These are phyloP conservation scores for Goffeauzyma gilvescens DNA, from an alignment of 768 basidiomycete genomes.

Conservation along the genomic window DNA sequence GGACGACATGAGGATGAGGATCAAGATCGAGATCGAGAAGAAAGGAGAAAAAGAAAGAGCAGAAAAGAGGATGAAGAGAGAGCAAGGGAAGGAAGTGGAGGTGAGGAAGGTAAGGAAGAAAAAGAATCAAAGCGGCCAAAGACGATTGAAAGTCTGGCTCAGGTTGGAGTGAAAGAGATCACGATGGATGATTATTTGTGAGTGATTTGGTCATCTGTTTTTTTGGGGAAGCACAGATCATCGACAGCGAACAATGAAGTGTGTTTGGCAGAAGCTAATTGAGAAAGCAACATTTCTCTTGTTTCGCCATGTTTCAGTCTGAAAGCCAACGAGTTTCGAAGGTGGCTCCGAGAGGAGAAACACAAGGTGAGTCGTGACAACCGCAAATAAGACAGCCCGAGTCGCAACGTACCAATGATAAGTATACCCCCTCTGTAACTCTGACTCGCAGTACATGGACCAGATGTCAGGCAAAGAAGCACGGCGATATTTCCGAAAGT, in stretches of 20 bases:
- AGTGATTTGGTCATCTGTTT: neutral
- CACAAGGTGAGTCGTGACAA: slow-evolving; percentile 37
- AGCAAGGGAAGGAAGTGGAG: neutral
- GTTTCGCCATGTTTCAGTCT: slow-evolving; percentile 30
- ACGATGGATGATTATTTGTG: slow-evolving; percentile 67
- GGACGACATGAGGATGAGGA: too few species aligned
- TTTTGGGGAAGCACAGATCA: neutral
- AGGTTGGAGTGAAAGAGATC: slow-evolving; percentile 40
- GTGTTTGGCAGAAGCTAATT: too few species aligned
- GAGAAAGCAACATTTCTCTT: neutral
- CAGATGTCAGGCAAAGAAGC: slow-evolving; percentile 66
- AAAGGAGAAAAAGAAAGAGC: neutral
- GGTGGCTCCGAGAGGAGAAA: slow-evolving; percentile 64
- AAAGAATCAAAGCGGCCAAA: too few species aligned
- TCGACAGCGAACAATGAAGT: too few species aligned
- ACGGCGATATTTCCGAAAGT: slow-evolving; percentile 62
- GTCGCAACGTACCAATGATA: neutral
- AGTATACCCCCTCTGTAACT: neutral
- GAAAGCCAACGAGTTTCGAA: slow-evolving; percentile 66
- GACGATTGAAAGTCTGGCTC: slow-evolving; percentile 33
- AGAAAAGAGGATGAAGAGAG: neutral
- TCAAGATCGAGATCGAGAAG: too few species aligned
- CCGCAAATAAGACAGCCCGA: neutral
- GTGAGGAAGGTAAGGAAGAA: too few species aligned
- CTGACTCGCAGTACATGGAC: slow-evolving; percentile 51